Evolutionary conservation across 1,139 yeast genomes (phyloP), one percentile per base, ranked within the genome.

Genomic region (Schizosaccharomyces versatilis): DNA sequence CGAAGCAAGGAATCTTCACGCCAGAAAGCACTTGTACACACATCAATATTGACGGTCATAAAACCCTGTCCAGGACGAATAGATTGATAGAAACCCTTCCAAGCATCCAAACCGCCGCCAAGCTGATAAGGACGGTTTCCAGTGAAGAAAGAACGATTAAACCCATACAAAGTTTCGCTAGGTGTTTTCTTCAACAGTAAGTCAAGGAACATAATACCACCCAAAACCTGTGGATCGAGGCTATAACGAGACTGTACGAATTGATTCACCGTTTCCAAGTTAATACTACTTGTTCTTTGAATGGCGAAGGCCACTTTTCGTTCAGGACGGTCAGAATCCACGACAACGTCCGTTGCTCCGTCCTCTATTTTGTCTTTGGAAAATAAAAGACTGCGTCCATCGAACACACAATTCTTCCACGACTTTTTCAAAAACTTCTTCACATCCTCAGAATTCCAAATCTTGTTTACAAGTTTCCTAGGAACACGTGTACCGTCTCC

Each of bases 41-140:
- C 57, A 42, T 59, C 60, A 15, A 59, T 60, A 49, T 59, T 59
- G 52, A 59, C 53, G 38, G 59, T 58, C 54, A 59, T 42, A 51
- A 52, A 54, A 38, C 60, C 60, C 8, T 54, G 58, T 6, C 57
- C 56, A n/a, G 57, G 57, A 8, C 60, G 57, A 17, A 57, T 57
- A 38, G 58, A 51, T 51, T 59, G 60, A 54, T 57, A 59, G 47
- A 59, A 55, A 12, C 60, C 60, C 38, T 57, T 57, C 59, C 58
- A 58, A 5, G 58, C 57, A 41, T 58, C 57, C 8, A 59, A 53
- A 32, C 60, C 60, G 47, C 58, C 60, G 8, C 52, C 56, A 6
- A 58, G 53, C 12, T 56, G 54, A 36, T 51, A 55, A 19, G 40
- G 24, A 41, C 7, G 15, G 2, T 51, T 52, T 9, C 53, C 59